Evolutionary conservation across 441 rosid species (phyloP), one percentile per base, ranked within the genome.

Genomic region (Flueggea neowawraea): DNA sequence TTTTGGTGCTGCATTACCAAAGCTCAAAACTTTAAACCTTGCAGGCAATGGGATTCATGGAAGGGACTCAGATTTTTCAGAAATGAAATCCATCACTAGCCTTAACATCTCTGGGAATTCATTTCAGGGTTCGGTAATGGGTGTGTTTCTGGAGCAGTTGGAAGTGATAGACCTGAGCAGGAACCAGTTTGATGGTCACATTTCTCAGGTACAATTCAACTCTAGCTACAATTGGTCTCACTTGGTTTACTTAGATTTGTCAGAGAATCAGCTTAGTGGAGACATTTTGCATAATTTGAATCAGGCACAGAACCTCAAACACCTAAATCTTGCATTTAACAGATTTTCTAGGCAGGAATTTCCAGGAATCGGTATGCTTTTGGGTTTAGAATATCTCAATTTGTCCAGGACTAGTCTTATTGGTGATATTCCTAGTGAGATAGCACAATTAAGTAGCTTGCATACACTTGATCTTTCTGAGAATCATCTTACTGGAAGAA

Each of bases 251-350:
- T 78, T 90, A 51, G 98, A 93, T 79, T 79, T 93, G 72, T 93
- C 98, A 69, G 89, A 90, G 65, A 93, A 93, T 75, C 82, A 85
- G 63, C 81, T 93, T 32, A 82, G 82, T 69, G 98, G 98, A 60
- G 87, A 84, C 69, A 75, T 88, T 58, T 73, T 79, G 22, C 74
- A 73, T 52, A 71, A 74, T 73, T 66, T 85, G 61, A 80, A 71
- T 58, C 74, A 70, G 63, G 72, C 81, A 31, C 72, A 63, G 75
- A 84, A 82, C 67, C 86, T 93, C 56, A 90, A 78, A 62, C 65
- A 88, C 74, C 84, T 93, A 32, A 88, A 76, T 79, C 82, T 93
- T 57, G 98, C 98, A 51, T 73, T 68, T 69, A 93, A 90, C 71
- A 78, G 94, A 70, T 90, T 90, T 71, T 57, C 64, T 67, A 71